phyloP scores from a whole-genome alignment of 805 yeast species.

The Yamadazyma phyllophila region DNA sequence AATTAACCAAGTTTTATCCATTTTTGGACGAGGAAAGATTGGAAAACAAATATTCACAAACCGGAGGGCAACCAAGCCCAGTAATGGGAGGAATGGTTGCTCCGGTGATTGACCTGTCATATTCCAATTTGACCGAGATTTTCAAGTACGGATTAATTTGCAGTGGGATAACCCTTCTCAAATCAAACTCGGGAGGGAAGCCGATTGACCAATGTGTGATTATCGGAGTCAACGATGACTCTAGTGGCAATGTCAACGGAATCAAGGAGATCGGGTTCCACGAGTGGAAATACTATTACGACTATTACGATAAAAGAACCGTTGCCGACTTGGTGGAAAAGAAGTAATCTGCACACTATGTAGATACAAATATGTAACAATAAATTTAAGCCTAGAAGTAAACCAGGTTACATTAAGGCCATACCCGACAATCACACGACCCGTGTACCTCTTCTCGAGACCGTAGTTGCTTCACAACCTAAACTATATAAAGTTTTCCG shows the following conservation, averaged over 20 bases:
- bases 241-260: slow-evolving; percentile 26
- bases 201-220: slow-evolving; percentile 34
- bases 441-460: no score
- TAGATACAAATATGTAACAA: no score
- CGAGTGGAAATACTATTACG: slow-evolving; percentile 38
- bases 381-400: no score
- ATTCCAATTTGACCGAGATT: slow-evolving; percentile 51
- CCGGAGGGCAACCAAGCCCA: background rate
- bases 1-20: slow-evolving; percentile 48
- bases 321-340: slow-evolving; percentile 5
- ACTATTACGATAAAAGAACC: slow-evolving; percentile 27
- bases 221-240: slow-evolving; percentile 36
- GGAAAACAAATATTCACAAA: slow-evolving; percentile 7
- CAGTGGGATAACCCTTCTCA: slow-evolving; percentile 50
- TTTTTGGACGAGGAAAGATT: slow-evolving; percentile 43
- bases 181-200: slow-evolving; percentile 26
- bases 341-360: no score
- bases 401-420: no score
- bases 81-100: slow-evolving; percentile 53
- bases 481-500: no score
- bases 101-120: slow-evolving; percentile 51
- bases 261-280: slow-evolving; percentile 43
- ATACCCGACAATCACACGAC: no score
- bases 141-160: slow-evolving; percentile 58
- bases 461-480: no score